Evolutionary conservation across 768 basidiomycete genomes (phyloP), one percentile per base, ranked within the genome.

Genomic region (Mrakia frigida): DNA sequence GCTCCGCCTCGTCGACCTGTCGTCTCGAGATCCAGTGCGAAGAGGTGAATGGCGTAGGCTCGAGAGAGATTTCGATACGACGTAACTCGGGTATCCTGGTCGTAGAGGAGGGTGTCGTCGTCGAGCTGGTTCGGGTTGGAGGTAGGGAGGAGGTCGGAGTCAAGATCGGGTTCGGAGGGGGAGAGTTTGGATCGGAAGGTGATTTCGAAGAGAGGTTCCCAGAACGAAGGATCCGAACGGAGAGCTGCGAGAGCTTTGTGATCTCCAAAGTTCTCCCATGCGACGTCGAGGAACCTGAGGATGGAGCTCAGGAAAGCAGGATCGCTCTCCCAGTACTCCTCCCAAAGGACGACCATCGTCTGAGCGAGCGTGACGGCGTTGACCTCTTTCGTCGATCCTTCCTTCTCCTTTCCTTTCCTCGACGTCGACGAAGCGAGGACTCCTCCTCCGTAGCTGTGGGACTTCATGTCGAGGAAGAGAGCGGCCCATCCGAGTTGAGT

Each of bases 201-300:
- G 43, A 94, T 86, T 11, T 85, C 86, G 1, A 87, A 86, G 25
- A 95, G 84, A n/a, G 86, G 86, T 41, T 86, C 85, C 92, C 92
- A 96, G 78, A 94, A 90, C 18, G 83, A 85, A 0, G 85, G 81
- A 80, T 90, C 87, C 16, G 86, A 83, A 25, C 90, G 88, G 10
- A 90, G 82, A 9, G 85, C 79, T 11, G 89, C 87, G 56, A 94
- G 85, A 1, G 87, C 83, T 74, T 87, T 89, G 81, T 93, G 90
- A 81, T 94, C 90, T 78, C 89, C 85, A 39, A 89, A 89, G 80
- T 92, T 90, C 82, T 91, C 87, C 93, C 92, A 92, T 25, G 91
- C 88, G 35, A 89, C 86, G 78, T 90, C 88, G 79, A 93, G 83
- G 84, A 95, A 96, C 7, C 88, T 86, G 68, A 96, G 83, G 28